Evolutionary conservation across 805 yeast species (phyloP), one percentile per base, ranked within the genome.

Genomic region (Candida maris): DNA sequence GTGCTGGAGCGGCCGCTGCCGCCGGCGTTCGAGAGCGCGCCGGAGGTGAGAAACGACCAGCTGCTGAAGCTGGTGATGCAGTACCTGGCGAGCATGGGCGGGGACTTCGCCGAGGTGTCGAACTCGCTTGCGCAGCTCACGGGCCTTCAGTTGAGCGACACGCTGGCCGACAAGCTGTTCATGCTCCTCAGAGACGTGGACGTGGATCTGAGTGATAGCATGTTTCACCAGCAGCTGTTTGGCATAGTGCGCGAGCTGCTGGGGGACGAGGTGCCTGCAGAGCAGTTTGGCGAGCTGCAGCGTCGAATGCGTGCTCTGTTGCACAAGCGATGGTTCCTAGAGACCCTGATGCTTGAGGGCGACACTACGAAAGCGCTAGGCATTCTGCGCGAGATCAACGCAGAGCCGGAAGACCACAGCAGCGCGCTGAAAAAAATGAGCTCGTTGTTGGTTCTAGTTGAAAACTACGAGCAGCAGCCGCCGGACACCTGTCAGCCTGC

Each of bases 241-340:
- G 12, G 18, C 19, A 19, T 35, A 14, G 12, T 48, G 12, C 22
- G 15, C 4, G 34, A 38, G 12, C 23, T 47, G 25, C 18, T n/a
- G 10, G 17, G 19, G 14, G 6, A 2, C 2, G 19, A 24, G 15
- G 23, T 19, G 3, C n/a, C 28, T 6, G 3, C 9, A 10, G 15
- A 8, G 13, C 15, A 12, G 7, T 13, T 3, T 5, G 9, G n/a
- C 12, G 22, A 33, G 10, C 10, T 30, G 5, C 18, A 41, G 34
- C 27, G 52, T 58, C 31, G 43, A n/a, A 37, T 48, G 5, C 39
- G 38, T 23, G 67, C 65, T 33, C 53, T 62, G 19, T 56, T 73
- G 22, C 61, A 61, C 24, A 62, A 68, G 30, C 65, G 68, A 44
- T 54, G 59, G 33, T 71, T 61, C 34, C 47, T 74, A 33, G 79